Evolutionary conservation across 495 filamentous ascomycete species (phyloP).

Genomic region (Trichoderma asperelloides): DNA sequence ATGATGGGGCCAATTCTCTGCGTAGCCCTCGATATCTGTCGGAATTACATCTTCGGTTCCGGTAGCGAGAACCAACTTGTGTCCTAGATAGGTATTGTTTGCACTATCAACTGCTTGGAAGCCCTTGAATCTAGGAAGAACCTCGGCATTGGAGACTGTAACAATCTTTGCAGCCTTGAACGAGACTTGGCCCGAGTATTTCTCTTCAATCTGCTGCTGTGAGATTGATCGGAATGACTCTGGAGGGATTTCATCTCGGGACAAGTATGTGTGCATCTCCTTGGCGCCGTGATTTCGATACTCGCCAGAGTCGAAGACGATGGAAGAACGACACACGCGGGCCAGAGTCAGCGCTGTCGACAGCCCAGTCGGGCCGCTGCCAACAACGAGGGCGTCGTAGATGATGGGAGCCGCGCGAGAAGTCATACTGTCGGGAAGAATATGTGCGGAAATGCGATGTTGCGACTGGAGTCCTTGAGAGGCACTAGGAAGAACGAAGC

Average conservation of each 20-base stretch:
- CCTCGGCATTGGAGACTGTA: slow-evolving; percentile 19
- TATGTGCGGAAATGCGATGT: no score
- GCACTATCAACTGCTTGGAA: slow-evolving; percentile 29
- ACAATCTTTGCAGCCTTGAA: slow-evolving; percentile 30
- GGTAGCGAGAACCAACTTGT: slow-evolving; percentile 41
- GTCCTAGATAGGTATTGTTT: slow-evolving; percentile 27
- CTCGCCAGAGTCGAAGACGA: slow-evolving; percentile 39
- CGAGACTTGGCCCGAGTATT: slow-evolving; percentile 27
- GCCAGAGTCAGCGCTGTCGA: slow-evolving; percentile 36
- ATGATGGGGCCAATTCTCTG: slow-evolving; percentile 28
- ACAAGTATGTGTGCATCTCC: slow-evolving; percentile 45
- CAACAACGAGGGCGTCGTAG: slow-evolving; percentile 47
- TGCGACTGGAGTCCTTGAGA: neutral
- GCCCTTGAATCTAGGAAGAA: slow-evolving; percentile 7
- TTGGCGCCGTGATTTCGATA: slow-evolving; percentile 39
- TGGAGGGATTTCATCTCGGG: slow-evolving; percentile 40
- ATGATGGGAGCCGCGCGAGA: neutral
- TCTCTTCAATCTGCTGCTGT: slow-evolving; percentile 25
- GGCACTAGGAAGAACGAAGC: neutral
- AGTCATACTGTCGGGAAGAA: neutral
- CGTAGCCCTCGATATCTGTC: slow-evolving; percentile 24
- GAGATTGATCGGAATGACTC: slow-evolving; percentile 30
- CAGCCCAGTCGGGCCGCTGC: slow-evolving; percentile 49
- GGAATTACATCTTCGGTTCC: slow-evolving; percentile 35
- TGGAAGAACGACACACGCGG: slow-evolving; percentile 35